Evolutionary conservation across 208 protist genomes (phyloP).

Genomic region (Wallacemonas collosoma): DNA sequence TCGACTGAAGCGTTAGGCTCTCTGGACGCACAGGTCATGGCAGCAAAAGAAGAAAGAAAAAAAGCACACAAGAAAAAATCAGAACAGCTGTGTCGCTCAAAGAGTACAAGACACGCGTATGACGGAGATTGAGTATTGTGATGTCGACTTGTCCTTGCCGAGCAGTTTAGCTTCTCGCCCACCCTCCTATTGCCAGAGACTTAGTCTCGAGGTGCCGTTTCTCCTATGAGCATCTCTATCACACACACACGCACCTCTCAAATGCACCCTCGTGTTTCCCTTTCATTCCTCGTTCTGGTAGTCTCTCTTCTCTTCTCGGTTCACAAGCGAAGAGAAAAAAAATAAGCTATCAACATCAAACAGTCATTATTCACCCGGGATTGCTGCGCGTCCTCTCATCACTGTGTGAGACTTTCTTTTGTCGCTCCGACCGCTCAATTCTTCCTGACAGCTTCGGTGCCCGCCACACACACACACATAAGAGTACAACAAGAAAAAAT

Average conservation of each 20-base stretch:
- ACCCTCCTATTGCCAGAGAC: no score
- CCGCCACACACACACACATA: no score
- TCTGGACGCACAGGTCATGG: background rate
- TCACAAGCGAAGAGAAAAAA: background rate
- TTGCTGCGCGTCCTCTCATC: background rate
- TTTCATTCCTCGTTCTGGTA: slow-evolving; percentile 15
- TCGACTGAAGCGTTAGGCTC: background rate
- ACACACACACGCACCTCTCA: slow-evolving; percentile 11
- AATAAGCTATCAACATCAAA: slow-evolving; percentile 9
- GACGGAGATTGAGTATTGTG: no score
- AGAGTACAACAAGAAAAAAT: background rate
- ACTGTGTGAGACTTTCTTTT: background rate
- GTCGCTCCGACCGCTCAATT: no score
- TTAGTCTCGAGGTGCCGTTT: no score
- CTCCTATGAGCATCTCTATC: background rate
- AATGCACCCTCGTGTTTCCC: background rate
- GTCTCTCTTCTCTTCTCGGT: background rate
- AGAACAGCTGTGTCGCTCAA: no score
- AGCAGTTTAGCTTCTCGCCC: no score
- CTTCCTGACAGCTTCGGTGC: no score
- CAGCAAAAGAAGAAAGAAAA: slow-evolving; percentile 8
- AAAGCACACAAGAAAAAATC: background rate
- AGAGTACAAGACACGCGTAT: no score
- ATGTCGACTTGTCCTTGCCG: no score
- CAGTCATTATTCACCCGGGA: slow-evolving; percentile 2